Evolutionary conservation across 148 eudicot genomes (phyloP), one percentile per base, ranked within the genome.

Genomic region (Chenopodium quinoa): DNA sequence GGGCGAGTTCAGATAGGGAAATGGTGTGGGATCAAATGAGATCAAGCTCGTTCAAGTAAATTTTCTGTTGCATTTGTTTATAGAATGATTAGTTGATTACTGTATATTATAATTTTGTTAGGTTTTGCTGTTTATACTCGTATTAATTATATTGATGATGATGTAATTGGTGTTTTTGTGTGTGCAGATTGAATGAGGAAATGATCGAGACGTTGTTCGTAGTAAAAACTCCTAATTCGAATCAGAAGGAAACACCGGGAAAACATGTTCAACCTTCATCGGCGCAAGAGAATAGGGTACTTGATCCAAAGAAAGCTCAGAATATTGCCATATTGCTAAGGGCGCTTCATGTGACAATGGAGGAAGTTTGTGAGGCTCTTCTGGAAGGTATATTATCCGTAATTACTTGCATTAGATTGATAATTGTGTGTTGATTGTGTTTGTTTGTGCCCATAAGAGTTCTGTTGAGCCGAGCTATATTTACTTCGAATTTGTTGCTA

Each of bases 21-120:
- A 96, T 92, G 98, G 99, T 93, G 85, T 96, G 99, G 99, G 99
- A 96, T 91, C 99, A 96, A 75, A 89, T 96, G 46, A 91, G 85
- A 85, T 93, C 91, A 27, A 96, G 97, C 92, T 96, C 99, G 5
- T 96, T 96, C 86, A 96, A 91, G 99, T 95, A 93, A 40, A 75
- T 4, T 44, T 32, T 82, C 37, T 46, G 64, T n/a, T 37, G 58
- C 44, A 46, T 81, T 58, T 71, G 54, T 25, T 66, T 52, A 47
- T 44, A 32, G 25, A 46, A 31, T 66, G n/a, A 32, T 37, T 60
- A 13, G 29, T 34, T 74, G 58, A 64, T 47, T 31, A 50, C 14
- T 50, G 2, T 1, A 4, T 1, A 31, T 40, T 44, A 73, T 58
- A 2, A 25, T 58, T 31, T 31, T 29, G 73, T 71, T 22, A 54